A percentile compares a stretch with the other conserved stretches of the same genome.
phyloP scores from a whole-genome alignment of 306 rosid species.

The Clitoria ternatea region DNA sequence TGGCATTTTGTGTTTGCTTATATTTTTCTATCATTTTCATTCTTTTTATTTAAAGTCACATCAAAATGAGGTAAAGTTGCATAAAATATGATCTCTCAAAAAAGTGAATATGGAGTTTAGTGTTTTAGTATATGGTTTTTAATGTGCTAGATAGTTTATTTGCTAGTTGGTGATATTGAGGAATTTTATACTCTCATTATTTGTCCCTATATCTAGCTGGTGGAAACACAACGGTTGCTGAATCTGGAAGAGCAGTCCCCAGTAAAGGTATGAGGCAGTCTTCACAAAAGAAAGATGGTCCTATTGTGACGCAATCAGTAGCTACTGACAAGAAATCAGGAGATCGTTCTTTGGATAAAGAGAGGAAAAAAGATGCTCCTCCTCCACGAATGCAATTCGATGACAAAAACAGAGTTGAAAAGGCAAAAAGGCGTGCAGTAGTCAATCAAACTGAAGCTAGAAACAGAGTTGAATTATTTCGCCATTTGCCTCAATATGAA shows the following conservation, averaged over 20 bases:
- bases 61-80: background rate
- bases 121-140: constrained; percentile 6
- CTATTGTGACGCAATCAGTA: constrained; percentile 36
- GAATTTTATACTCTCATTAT: constrained; percentile 3
- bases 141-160: background rate
- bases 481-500: constrained; percentile 89
- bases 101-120: background rate
- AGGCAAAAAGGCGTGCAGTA: constrained; percentile 70
- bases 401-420: constrained; percentile 63
- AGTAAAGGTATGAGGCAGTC: constrained; percentile 52
- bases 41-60: background rate
- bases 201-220: constrained; percentile 32
- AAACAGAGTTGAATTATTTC: constrained; percentile 80
- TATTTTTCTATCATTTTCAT: background rate
- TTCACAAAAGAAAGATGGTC: constrained; percentile 48
- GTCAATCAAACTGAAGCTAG: constrained; percentile 75
- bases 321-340: constrained; percentile 58
- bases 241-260: constrained; percentile 27
- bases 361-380: constrained; percentile 82
- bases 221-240: constrained; percentile 42
- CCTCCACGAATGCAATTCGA: constrained; percentile 85
- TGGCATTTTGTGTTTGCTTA: background rate
- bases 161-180: background rate
- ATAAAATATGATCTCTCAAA: background rate
- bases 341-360: constrained; percentile 61